phyloP scores from a whole-genome alignment of 139 green algal genomes.

The Axilococcus clingmanii region DNA sequence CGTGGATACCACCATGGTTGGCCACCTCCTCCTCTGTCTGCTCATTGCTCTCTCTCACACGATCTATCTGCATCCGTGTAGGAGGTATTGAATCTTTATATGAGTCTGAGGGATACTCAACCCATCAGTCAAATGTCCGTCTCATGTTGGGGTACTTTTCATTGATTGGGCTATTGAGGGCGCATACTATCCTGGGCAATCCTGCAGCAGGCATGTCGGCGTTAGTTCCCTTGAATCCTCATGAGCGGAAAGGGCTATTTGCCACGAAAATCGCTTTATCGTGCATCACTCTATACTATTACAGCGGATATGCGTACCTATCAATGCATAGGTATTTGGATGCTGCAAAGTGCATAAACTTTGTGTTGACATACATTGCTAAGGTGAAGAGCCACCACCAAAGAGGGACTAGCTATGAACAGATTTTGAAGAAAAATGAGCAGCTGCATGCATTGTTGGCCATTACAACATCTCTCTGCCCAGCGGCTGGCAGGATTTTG shows the following conservation, averaged over 20 bases:
- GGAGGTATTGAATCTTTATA: slow-evolving; percentile 34
- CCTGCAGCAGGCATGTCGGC: slow-evolving; percentile 66
- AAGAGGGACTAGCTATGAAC: slow-evolving; percentile 52
- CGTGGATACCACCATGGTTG: too few relatives aligned
- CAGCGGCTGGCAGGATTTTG: slow-evolving; percentile 39
- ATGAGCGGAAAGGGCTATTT: slow-evolving; percentile 53
- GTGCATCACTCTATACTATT: slow-evolving; percentile 93
- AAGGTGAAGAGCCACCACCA: slow-evolving; percentile 50
- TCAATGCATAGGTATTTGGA: slow-evolving; percentile 84
- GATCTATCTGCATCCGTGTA: too few relatives aligned
- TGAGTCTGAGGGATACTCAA: slow-evolving; percentile 67
- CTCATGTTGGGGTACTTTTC: slow-evolving; percentile 92
- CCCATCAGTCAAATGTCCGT: slow-evolving; percentile 83
- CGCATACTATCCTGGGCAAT: slow-evolving; percentile 89
- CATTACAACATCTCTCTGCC: slow-evolving; percentile 69
- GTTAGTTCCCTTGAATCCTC: slow-evolving; percentile 39
- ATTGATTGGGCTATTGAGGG: slow-evolving; percentile 78
- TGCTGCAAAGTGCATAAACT: slow-evolving; percentile 79
- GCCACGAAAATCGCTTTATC: slow-evolving; percentile 61
- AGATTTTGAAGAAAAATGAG: slow-evolving; percentile 98
- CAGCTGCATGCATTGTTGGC: slow-evolving; percentile 94
- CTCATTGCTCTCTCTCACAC: too few relatives aligned
- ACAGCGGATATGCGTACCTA: slow-evolving; percentile 85
- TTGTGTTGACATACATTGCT: slow-evolving; percentile 74
- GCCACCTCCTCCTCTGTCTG: too few relatives aligned